A percentile compares a stretch with the other conserved stretches of the same genome.
These are phyloP conservation scores for Abortiporus biennis DNA, from an alignment of 1,284 basidiomycete species.

Conservation along the genomic window DNA sequence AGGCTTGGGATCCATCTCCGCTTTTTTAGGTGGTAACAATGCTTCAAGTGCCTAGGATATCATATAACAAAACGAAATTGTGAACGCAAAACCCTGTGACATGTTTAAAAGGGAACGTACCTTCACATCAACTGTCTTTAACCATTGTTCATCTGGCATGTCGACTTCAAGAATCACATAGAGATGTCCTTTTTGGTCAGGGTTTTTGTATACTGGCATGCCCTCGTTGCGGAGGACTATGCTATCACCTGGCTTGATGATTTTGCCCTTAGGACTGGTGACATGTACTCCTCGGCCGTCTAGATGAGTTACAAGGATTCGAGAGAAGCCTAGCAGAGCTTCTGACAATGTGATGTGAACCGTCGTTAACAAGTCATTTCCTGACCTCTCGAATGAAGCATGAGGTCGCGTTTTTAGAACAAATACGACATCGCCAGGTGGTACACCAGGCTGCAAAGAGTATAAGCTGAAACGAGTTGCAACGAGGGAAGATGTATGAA, in stretches of 20 bases:
- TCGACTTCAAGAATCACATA: slow-evolving; percentile 80
- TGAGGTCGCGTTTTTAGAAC: slow-evolving; percentile 67
- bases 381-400: slow-evolving; percentile 75
- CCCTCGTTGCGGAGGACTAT: slow-evolving; percentile 79
- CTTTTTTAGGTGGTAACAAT: slow-evolving; percentile 72
- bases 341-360: slow-evolving; percentile 88
- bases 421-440: slow-evolving; percentile 87
- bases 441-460: slow-evolving; percentile 60
- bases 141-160: slow-evolving; percentile 75
- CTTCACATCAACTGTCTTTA: slow-evolving; percentile 49
- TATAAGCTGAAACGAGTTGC: slow-evolving; percentile 7
- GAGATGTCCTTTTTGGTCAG: slow-evolving; percentile 73
- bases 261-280: slow-evolving; percentile 64
- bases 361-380: slow-evolving; percentile 70
- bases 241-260: slow-evolving; percentile 68
- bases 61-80: background rate
- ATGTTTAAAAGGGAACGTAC: too few species aligned
- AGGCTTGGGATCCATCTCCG: slow-evolving; percentile 64
- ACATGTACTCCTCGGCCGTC: slow-evolving; percentile 85
- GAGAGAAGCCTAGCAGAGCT: slow-evolving; percentile 84
- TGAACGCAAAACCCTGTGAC: too few species aligned
- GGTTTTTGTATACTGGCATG: slow-evolving; percentile 72
- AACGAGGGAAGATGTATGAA: slow-evolving; percentile 1
- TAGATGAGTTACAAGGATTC: slow-evolving; percentile 82
- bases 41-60: slow-evolving; percentile 54